Evolutionary conservation across 2,329 filamentous ascomycete genomes (phyloP).

Genomic region (Trichoderma asperellum): DNA sequence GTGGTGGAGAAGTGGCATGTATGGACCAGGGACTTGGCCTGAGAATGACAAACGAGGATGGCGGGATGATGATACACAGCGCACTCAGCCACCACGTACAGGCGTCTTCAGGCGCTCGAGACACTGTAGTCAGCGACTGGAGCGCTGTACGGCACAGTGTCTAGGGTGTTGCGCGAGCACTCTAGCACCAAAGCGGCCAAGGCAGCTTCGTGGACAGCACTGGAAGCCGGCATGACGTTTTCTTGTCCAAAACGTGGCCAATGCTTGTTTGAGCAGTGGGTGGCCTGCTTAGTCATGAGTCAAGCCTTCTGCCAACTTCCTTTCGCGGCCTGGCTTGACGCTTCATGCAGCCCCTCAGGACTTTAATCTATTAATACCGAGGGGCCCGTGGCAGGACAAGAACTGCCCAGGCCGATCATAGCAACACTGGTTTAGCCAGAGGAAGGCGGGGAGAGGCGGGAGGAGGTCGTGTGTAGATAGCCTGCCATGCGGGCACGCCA

Average conservation of each 20-base stretch:
- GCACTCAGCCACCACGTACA: not conserved
- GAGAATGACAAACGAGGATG: not conserved
- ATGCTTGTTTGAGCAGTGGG: not conserved
- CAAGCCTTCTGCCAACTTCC: not conserved
- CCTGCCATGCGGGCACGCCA: not conserved
- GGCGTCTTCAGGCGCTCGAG: not conserved
- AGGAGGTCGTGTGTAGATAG: not conserved
- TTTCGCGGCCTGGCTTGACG: not conserved
- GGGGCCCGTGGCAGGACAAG: not conserved
- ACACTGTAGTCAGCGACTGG: conserved; percentile 2
- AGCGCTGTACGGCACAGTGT: conserved; percentile 8
- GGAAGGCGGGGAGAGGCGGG: not conserved
- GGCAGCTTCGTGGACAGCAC: not conserved
- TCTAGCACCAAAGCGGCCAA: not conserved
- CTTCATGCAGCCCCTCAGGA: not conserved
- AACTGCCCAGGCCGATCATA: not conserved
- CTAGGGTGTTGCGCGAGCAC: not conserved
- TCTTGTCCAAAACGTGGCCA: not conserved
- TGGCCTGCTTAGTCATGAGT: conserved; percentile 7
- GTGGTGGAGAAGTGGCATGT: conserved; percentile 25
- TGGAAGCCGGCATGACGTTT: conserved; percentile 16
- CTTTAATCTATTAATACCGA: conserved; percentile 18
- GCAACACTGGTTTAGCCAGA: not conserved
- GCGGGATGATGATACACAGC: conserved; percentile 20
- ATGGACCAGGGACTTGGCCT: conserved; percentile 7